Conservation (phyloP, 345 rosid genomes). For the Salix dunnii region DNA sequence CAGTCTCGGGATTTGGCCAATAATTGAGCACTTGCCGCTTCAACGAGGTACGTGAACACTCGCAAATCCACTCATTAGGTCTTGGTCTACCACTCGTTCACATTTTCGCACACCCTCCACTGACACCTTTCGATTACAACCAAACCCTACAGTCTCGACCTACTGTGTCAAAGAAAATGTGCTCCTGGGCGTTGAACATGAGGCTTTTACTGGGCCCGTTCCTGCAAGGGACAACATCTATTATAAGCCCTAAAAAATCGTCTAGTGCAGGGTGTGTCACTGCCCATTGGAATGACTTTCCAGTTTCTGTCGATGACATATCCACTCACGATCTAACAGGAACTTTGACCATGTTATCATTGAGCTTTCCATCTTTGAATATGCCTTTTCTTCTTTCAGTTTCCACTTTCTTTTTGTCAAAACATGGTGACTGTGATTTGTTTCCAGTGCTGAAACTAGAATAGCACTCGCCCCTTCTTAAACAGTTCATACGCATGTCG, state of each 20-base stretch:
- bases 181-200: background rate
- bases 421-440: background rate
- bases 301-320: background rate
- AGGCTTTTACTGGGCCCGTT: background rate
- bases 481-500: background rate
- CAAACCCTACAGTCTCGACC: background rate
- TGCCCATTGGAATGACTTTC: background rate
- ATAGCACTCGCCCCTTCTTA: background rate
- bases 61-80: background rate
- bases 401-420: background rate
- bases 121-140: too few species aligned
- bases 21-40: background rate
- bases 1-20: background rate
- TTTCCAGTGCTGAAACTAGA: too few species aligned
- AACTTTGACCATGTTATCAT: slow-evolving; percentile 11
- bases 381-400: background rate
- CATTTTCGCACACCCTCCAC: background rate
- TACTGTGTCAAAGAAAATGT: too few species aligned
- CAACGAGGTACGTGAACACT: background rate
- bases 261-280: slow-evolving; percentile 14
- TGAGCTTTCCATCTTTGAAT: background rate
- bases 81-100: background rate
- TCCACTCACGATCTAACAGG: background rate
- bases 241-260: background rate
- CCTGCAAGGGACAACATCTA: too few species aligned